Percentiles rank a stretch among this genome's conserved stretches.
Conservation (phyloP, 257 asterid species). For the Perilla frutescens region DNA sequence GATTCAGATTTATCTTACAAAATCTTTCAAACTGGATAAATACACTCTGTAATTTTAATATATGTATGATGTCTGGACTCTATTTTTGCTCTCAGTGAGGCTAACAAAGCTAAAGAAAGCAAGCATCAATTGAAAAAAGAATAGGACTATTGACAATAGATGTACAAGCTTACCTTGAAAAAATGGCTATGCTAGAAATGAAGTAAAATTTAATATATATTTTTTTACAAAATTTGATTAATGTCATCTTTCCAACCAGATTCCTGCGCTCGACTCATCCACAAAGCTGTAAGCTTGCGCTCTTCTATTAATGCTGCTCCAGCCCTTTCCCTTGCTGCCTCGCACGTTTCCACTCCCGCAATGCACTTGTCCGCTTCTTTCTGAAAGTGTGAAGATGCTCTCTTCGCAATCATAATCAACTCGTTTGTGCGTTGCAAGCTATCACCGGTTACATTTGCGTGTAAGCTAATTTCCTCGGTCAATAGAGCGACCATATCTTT, state of each 20-base stretch:
- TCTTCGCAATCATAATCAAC: constrained; percentile 39
- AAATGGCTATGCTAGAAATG: constrained; percentile 29
- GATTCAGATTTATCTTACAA: too few relatives aligned
- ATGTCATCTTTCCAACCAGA: constrained; percentile 39
- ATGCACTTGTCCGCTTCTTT: constrained; percentile 68
- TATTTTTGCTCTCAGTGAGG: neutral
- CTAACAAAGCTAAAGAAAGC: constrained; percentile 19
- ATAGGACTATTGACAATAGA: constrained; percentile 35
- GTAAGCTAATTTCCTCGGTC: constrained; percentile 41
- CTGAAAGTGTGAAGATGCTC: constrained; percentile 54
- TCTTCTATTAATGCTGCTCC: constrained; percentile 41
- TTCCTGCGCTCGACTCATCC: constrained; percentile 48
- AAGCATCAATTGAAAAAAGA: constrained; percentile 15
- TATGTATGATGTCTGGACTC: neutral
- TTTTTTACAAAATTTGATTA: constrained; percentile 17
- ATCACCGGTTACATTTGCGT: constrained; percentile 41
- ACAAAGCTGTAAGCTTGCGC: constrained; percentile 42
- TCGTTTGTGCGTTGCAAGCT: constrained; percentile 36
- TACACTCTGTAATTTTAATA: neutral
- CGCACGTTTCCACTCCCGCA: constrained; percentile 61
- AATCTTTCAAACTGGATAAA: neutral
- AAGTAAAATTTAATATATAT: neutral
- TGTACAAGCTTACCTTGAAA: constrained; percentile 30
- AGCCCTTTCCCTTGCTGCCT: constrained; percentile 63
- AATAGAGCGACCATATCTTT: constrained; percentile 40